Evolutionary conservation across 345 rosid species (phyloP).

Genomic region (Hypericum androsaemum): DNA sequence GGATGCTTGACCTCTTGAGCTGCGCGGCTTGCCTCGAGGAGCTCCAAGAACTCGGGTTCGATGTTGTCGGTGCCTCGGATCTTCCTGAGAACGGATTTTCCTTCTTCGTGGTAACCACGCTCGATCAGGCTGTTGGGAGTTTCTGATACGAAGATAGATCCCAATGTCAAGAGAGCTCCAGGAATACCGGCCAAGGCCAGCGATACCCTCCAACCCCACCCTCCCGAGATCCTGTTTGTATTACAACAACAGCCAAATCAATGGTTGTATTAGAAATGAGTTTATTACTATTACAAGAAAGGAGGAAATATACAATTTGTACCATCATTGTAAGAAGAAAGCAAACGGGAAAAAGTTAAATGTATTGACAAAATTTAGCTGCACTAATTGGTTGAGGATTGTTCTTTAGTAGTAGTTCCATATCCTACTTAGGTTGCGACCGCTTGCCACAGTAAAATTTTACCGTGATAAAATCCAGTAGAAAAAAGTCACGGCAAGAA

Average conservation of each 20-base stretch:
- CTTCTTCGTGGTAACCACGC: slow-evolving; percentile 77
- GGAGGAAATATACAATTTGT: too few species aligned
- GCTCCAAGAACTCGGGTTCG: slow-evolving; percentile 76
- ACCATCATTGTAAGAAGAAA: too few species aligned
- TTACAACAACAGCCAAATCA: not conserved
- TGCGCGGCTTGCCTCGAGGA: slow-evolving; percentile 80
- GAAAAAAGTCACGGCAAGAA: too few species aligned
- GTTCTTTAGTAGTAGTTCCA: too few species aligned
- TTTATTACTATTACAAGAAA: too few species aligned
- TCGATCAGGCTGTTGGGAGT: slow-evolving; percentile 90
- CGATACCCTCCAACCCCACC: slow-evolving; percentile 97
- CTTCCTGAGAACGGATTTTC: slow-evolving; percentile 64
- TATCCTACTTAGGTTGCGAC: too few species aligned
- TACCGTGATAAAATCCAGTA: too few species aligned
- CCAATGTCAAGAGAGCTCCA: slow-evolving; percentile 62
- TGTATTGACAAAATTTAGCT: too few species aligned
- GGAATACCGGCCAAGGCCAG: slow-evolving; percentile 86
- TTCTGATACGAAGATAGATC: slow-evolving; percentile 70
- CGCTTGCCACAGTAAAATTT: too few species aligned
- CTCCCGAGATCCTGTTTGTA: slow-evolving; percentile 49
- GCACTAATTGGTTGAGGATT: too few species aligned
- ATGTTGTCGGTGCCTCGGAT: slow-evolving; percentile 78
- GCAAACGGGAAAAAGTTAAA: too few species aligned
- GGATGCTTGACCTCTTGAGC: slow-evolving; percentile 88
- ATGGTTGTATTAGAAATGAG: too few species aligned